Base-by-base conservation (phyloP, 352 stramenopile species). In the Phytophthora palmivora region DNA sequence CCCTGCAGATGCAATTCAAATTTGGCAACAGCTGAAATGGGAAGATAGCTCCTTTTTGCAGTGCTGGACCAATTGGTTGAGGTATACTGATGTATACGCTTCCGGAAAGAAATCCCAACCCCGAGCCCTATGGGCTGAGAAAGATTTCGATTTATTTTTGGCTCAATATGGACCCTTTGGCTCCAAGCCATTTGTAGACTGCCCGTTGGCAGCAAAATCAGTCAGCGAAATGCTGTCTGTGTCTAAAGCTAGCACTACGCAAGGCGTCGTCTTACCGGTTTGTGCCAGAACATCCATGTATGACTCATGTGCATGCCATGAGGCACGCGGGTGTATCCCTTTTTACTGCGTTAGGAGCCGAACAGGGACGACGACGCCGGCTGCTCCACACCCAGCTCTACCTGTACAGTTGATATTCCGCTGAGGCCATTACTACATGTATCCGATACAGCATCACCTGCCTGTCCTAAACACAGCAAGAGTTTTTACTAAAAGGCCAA, bases 301-400 rank as follows among this genome's bases (percentile, higher is more conserved):
- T 58, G n/a, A n/a, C n/a, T n/a, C n/a, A n/a, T n/a, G n/a, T n/a
- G n/a, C n/a, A n/a, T n/a, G n/a, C n/a, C n/a, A n/a, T n/a, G 38
- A 30, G 11, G 33, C 45, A 50, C 44, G 37, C 34, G 38, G 30
- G 24, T 6, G 24, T 3, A 38, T 51, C 45, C 42, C 21, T 60
- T 58, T 67, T 50, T 48, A 34, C 61, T 50, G 58, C 39, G 48
- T 52, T 67, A 61, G 22, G 36, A 16, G 32, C 42, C 47, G 58
- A 65, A 47, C 57, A 48, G 58, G 14, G 53, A 33, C n/a, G 24
- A 43, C 16, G 38, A 7, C 30, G 24, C 6, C 24, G 24, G 6
- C 24, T 28, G 24, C 24, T 28, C 24, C 24, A 28, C n/a, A n/a
- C n/a, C n/a, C n/a, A n/a, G 24, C 24, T 6, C 18, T 18, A 36